A percentile compares a stretch with the other conserved stretches of the same genome.
Evolutionary conservation across 1,284 basidiomycete genomes (phyloP).

Genomic region (Cutaneotrichosporon dermatis): DNA sequence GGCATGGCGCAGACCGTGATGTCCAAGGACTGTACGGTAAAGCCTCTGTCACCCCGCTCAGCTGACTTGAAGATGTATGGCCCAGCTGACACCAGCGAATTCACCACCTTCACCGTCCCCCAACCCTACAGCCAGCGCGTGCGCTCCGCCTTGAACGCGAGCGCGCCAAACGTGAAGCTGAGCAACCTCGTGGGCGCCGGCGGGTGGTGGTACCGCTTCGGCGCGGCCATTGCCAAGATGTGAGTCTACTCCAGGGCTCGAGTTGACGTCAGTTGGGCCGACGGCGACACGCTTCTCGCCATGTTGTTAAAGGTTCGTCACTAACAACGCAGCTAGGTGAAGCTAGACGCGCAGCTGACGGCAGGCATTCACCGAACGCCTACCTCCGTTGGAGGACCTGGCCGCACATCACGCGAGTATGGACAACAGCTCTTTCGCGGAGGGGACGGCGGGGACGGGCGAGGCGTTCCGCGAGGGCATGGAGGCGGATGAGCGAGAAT

Average conservation of each 20-base stretch:
- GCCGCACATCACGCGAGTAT: constrained; percentile 77
- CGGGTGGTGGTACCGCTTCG: constrained; percentile 84
- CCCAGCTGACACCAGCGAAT: no score
- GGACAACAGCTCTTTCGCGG: constrained; percentile 51
- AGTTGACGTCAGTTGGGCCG: constrained; percentile 16
- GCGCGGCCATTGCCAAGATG: constrained; percentile 63
- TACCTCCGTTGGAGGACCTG: constrained; percentile 78
- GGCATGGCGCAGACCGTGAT: no score
- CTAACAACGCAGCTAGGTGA: no score
- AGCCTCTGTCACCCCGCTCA: no score
- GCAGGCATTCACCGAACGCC: constrained; percentile 72
- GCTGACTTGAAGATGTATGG: no score
- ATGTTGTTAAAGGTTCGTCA: constrained; percentile 64
- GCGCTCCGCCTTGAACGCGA: constrained; percentile 76
- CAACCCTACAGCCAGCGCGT: constrained; percentile 68
- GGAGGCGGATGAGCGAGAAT: constrained; percentile 77
- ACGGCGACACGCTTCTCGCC: constrained; percentile 42
- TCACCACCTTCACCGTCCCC: constrained; percentile 78
- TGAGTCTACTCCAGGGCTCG: not conserved
- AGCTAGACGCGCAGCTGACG: not conserved
- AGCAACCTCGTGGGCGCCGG: constrained; percentile 76
- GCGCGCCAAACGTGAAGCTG: constrained; percentile 71
- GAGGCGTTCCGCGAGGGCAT: constrained; percentile 80
- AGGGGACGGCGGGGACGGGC: constrained; percentile 48
- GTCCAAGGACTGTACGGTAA: no score